Percentiles rank a stretch among this genome's conserved stretches.
Evolutionary conservation across 495 filamentous ascomycete genomes (phyloP).

Genomic region (Tetracladium setigerum): DNA sequence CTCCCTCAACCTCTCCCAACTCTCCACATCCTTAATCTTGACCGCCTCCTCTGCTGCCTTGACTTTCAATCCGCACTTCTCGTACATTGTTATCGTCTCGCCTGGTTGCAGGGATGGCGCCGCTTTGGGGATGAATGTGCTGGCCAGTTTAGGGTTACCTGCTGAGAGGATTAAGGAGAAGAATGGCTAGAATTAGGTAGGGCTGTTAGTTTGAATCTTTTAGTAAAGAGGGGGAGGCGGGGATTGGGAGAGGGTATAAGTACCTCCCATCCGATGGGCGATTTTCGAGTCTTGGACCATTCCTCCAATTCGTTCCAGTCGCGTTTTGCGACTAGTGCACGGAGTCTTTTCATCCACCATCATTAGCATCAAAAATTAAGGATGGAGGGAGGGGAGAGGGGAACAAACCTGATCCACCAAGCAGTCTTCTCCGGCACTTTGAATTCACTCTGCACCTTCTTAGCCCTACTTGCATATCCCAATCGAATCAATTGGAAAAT

Average conservation of each 20-base stretch:
- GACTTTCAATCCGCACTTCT: constrained; percentile 85
- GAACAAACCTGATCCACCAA: constrained; percentile 67
- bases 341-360: constrained; percentile 42
- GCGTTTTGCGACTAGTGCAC: constrained; percentile 79
- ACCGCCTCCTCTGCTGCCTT: constrained; percentile 91
- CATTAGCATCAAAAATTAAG: background rate
- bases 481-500: constrained; percentile 71
- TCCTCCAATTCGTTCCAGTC: constrained; percentile 93
- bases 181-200: constrained; percentile 70
- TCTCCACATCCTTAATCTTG: constrained; percentile 66
- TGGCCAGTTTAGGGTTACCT: constrained; percentile 82
- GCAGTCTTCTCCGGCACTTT: constrained; percentile 82
- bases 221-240: constrained; percentile 36
- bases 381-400: background rate
- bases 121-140: constrained; percentile 75
- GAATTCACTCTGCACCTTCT: constrained; percentile 85
- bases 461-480: constrained; percentile 70
- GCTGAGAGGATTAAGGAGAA: constrained; percentile 83
- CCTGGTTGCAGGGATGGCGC: constrained; percentile 27
- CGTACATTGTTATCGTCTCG: constrained; percentile 84
- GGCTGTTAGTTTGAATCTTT: constrained; percentile 22
- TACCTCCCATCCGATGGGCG: constrained; percentile 89
- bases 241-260: background rate
- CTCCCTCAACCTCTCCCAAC: constrained; percentile 25
- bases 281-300: constrained; percentile 60